Conservation (phyloP, 1,139 yeast genomes). For the Meyerozyma smithsonii region DNA sequence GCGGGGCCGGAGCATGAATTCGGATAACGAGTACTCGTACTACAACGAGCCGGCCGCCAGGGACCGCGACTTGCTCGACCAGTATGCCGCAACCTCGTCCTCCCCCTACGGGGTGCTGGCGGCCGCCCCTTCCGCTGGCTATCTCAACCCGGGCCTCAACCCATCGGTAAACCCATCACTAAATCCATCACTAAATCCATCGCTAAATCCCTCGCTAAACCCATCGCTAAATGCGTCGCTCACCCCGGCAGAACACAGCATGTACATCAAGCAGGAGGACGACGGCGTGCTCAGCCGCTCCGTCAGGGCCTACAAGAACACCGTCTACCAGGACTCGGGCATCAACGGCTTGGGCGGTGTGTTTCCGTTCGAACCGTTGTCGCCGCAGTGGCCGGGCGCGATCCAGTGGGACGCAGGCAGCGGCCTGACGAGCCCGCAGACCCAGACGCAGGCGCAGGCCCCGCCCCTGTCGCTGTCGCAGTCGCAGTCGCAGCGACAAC, state of each 20-base stretch:
- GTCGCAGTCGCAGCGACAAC: too few species aligned
- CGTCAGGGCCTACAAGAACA: background rate
- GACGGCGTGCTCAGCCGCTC: background rate
- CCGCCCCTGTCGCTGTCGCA: too few species aligned
- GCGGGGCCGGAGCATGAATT: background rate
- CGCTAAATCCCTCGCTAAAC: background rate
- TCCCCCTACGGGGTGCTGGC: too few species aligned
- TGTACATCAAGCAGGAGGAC: background rate
- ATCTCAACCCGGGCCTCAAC: too few species aligned
- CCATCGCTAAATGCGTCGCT: background rate
- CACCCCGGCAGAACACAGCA: background rate
- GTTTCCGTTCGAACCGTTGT: background rate
- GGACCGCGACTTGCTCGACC: background rate
- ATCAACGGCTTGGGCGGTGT: background rate
- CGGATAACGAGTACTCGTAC: background rate
- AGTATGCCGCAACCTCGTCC: background rate
- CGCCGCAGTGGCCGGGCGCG: background rate
- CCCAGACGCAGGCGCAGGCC: background rate
- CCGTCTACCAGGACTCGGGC: background rate
- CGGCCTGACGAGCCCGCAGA: background rate
- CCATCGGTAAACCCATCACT: too few species aligned
- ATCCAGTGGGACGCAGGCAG: background rate
- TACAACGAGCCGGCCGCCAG: background rate
- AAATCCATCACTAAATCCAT: too few species aligned
- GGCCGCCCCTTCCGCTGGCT: too few species aligned